Base-by-base conservation (phyloP, 2,329 filamentous ascomycete genomes). In the Beauveria asiatica region DNA sequence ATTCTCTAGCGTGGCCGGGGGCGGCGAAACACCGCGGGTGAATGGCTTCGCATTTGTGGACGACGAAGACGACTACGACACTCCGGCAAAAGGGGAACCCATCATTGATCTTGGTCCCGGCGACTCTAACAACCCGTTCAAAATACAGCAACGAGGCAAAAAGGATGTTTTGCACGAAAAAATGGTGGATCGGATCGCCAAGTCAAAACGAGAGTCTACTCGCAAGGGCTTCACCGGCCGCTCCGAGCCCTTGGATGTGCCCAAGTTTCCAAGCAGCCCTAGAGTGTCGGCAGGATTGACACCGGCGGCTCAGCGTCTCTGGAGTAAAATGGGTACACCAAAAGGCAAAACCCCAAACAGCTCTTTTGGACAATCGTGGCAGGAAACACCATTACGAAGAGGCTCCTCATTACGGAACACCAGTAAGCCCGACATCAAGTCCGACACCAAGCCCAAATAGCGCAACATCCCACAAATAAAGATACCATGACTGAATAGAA, bases 21-120 rank as follows among this genome's bases (percentile, higher is more conserved):
- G 87, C 17, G 82, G 80, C 61, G 92, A 95, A 72, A 97, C 93
- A 0, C 94, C 93, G 0, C 83, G 90, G 2, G 90, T 97, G 0
- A 96, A 95, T 64, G 94, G 94, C 1, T 99, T 97, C 71, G 84
- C 91, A 0, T 97, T 96, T 73, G 92, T 99, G 41, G 92, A 96
- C 66, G 91, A 95, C 60, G 89, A 88, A 53, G 80, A 83, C 45
- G 82, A 83, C 0, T 80, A 80, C 17, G 75, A 76, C 1, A 67
- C 72, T 8, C n/a, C 59, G 5, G 25, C 58, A 8, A 42, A 48
- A 10, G 44, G 67, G 13, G 63, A 70, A 50, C 74, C 77, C n/a
- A 64, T 76, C 63, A 79, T 88, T 67, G 74, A 86, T 58, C 75
- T 89, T 8, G 81, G 84, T 1, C 76, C 81, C 10, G 80, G 82